Evolutionary conservation across 2,329 filamentous ascomycete species (phyloP).

Genomic region (Arthroderma sp.): DNA sequence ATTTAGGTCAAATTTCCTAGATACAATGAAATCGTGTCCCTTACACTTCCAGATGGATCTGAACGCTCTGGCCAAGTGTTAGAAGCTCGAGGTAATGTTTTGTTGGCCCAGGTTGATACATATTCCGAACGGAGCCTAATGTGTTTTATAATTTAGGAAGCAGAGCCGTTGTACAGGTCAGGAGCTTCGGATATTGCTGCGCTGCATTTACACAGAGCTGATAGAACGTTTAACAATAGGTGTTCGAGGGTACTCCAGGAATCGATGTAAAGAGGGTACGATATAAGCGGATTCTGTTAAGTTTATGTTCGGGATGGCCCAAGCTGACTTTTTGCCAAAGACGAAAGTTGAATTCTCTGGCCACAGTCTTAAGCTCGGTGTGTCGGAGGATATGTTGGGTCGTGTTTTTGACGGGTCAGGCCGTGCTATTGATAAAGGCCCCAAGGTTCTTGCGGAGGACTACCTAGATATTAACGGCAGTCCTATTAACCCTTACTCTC

Average conservation of each 20-base stretch:
- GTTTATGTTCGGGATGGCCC: slow-evolving; percentile 6
- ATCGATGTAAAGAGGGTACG: slow-evolving; percentile 95
- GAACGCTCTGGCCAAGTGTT: slow-evolving; percentile 89
- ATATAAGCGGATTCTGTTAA: background rate
- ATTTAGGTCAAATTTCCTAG: slow-evolving; percentile 84
- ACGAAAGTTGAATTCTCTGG: slow-evolving; percentile 96
- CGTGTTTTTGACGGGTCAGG: slow-evolving; percentile 98
- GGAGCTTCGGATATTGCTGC: background rate
- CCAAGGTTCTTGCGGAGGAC: slow-evolving; percentile 93
- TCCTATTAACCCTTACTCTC: slow-evolving; percentile 95
- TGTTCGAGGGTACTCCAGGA: slow-evolving; percentile 92
- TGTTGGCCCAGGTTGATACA: background rate
- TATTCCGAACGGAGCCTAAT: slow-evolving; percentile 1
- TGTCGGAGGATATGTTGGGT: slow-evolving; percentile 98
- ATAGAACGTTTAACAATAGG: slow-evolving; percentile 46
- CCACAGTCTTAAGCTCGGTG: slow-evolving; percentile 93
- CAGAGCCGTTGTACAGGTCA: slow-evolving; percentile 87
- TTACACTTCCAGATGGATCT: slow-evolving; percentile 91
- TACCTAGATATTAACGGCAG: slow-evolving; percentile 98
- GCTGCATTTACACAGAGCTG: background rate
- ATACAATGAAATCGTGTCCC: slow-evolving; percentile 94
- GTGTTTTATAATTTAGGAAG: slow-evolving; percentile 46
- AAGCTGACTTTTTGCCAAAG: slow-evolving; percentile 35
- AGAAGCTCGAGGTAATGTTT: slow-evolving; percentile 75
- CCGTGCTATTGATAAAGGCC: slow-evolving; percentile 95